phyloP scores from a whole-genome alignment of 2,329 filamentous ascomycete species.

The Alternaria atra region DNA sequence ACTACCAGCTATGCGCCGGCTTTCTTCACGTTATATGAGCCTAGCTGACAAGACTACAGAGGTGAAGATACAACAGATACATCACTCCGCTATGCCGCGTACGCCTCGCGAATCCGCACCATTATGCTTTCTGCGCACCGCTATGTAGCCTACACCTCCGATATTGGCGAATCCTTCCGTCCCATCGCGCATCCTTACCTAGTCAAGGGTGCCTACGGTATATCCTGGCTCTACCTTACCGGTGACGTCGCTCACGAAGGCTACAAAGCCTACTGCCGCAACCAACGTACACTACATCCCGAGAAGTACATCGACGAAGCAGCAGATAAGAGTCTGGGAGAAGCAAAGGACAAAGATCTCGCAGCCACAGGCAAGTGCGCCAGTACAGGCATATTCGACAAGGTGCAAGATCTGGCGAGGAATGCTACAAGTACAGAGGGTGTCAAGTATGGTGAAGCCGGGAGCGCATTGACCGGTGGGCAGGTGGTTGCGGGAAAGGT shows the following conservation, averaged over 20 bases:
- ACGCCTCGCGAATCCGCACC: conserved; percentile 84
- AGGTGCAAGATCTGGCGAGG: conserved; percentile 37
- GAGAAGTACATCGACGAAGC: conserved; percentile 53
- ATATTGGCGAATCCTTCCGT: conserved; percentile 95
- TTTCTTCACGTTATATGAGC: not conserved
- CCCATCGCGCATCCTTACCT: conserved; percentile 87
- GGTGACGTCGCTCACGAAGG: conserved; percentile 94
- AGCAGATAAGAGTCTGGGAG: conserved; percentile 20
- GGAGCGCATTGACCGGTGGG: conserved; percentile 31
- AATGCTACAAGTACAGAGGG: conserved; percentile 31
- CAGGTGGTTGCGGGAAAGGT: conserved; percentile 56
- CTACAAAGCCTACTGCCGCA: conserved; percentile 91
- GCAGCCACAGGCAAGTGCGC: conserved; percentile 43
- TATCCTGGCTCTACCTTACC: conserved; percentile 91
- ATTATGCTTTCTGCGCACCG: conserved; percentile 90
- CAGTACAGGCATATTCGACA: conserved; percentile 21
- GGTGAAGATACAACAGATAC: conserved; percentile 83
- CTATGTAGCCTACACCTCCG: conserved; percentile 96
- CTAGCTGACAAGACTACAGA: conserved; percentile 53
- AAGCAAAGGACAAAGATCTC: conserved; percentile 45
- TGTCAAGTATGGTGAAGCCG: conserved; percentile 30
- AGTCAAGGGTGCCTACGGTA: conserved; percentile 82
- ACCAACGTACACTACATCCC: conserved; percentile 78
- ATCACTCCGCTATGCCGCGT: conserved; percentile 89
- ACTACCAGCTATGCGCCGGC: not conserved